Evolutionary conservation across 768 basidiomycete species (phyloP), one percentile per base, ranked within the genome.

Genomic region (Boletus rubroflammeus): DNA sequence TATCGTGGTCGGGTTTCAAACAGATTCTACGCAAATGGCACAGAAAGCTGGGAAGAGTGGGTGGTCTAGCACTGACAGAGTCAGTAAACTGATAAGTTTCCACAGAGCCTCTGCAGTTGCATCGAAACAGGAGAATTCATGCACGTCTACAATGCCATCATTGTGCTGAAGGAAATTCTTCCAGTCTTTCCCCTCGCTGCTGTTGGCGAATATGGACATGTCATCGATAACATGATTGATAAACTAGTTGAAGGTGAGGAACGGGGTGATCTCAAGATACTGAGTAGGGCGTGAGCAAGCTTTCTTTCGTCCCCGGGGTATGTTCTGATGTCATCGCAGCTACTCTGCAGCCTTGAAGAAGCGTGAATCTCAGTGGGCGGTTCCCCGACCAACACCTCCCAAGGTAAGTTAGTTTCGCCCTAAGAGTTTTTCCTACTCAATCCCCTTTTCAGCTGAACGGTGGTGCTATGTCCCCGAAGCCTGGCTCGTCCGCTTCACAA

Each of bases 71-170:
- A n/a, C 6, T 3, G n/a, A 25, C 23, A 21, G 2, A 14, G 34
- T 31, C 29, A 40, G 36, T 41, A n/a, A 46, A 50, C 47, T 57
- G 15, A 53, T 1, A 14, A 19, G 23, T 29, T 34, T 36, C 54
- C 32, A 19, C 63, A 94, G 94, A 84, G 83, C 52, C 83, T 98
- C 60, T 75, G 79, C 19, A 86, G 84, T 31, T 93, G 89, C 66
- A 86, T 98, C 56, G 81, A 86, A 63, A 88, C 93, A 2, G 83
- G 82, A 47, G 95, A 95, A 64, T 98, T 95, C 69, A 96, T 98
- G 90, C 93, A 93, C 63, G 90, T 98, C 50, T 95, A 96, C 71
- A 99, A 99, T 66, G 81, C 92, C n/a, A 90, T 98, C 70, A 83
- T 95, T 36, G 86, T 99, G 28, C 77, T 97, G 58, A 92, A 94